Conservation (phyloP, 1,284 basidiomycete genomes). For the Vanrija sp. region DNA sequence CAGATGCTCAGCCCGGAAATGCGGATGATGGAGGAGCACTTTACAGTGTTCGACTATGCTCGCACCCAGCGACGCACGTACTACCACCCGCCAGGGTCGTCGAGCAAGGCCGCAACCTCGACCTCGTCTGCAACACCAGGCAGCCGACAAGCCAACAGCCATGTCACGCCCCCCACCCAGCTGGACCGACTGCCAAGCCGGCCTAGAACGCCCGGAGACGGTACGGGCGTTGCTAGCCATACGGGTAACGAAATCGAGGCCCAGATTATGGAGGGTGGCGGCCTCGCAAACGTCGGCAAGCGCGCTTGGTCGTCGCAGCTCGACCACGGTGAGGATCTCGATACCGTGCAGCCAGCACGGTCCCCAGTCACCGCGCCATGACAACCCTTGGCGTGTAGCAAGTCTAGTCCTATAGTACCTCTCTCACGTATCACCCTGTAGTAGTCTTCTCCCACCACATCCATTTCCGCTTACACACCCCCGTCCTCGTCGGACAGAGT, state of each 20-base stretch:
- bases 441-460: not conserved
- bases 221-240: constrained; percentile 30
- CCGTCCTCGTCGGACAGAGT: not conserved
- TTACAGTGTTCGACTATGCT: constrained; percentile 49
- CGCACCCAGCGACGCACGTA: constrained; percentile 44
- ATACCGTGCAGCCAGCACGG: too few relatives aligned
- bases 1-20: constrained; percentile 82
- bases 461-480: not conserved
- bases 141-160: constrained; percentile 14
- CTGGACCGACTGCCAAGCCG: not conserved
- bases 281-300: constrained; percentile 39
- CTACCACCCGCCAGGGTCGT: constrained; percentile 31
- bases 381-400: too few relatives aligned
- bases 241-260: constrained; percentile 47
- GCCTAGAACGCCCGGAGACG: not conserved
- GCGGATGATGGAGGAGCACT: constrained; percentile 94
- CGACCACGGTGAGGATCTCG: not conserved
- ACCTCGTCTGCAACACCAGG: constrained; percentile 25
- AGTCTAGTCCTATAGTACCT: too few relatives aligned
- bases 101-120: constrained; percentile 12
- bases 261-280: constrained; percentile 49
- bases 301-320: constrained; percentile 20
- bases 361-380: too few relatives aligned
- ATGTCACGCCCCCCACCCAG: not conserved
- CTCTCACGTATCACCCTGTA: not conserved